phyloP scores from a whole-genome alignment of 1,284 basidiomycete genomes.

The Pholiota adiposa region DNA sequence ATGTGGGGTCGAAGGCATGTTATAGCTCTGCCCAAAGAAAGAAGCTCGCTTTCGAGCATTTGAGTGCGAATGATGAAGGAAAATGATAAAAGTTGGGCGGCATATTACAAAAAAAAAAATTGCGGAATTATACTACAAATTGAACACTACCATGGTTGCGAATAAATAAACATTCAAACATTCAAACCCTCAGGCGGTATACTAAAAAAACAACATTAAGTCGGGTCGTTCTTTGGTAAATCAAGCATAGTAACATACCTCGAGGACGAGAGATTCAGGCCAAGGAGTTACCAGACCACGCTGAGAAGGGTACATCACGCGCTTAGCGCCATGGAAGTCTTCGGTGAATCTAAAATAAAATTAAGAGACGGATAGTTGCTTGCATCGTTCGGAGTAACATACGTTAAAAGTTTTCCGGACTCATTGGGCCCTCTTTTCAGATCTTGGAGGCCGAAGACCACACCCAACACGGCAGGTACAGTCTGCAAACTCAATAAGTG shows the following conservation, averaged over 20 bases:
- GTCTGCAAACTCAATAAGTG: constrained; percentile 28
- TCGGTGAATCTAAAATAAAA: constrained; percentile 38
- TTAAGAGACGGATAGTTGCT: neutral
- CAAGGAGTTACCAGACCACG: constrained; percentile 40
- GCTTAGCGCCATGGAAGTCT: constrained; percentile 32
- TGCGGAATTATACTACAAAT: no score
- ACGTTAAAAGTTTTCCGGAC: constrained; percentile 50
- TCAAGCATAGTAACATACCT: constrained; percentile 31
- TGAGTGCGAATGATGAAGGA: no score
- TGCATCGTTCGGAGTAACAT: constrained; percentile 5
- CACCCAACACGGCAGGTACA: constrained; percentile 47
- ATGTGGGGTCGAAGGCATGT: no score
- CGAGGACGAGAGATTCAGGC: constrained; percentile 43
- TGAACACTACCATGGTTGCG: no score
- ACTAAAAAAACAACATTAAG: no score
- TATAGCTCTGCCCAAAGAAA: no score
- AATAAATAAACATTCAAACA: no score
- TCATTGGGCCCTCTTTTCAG: constrained; percentile 47
- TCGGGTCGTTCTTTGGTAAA: no score
- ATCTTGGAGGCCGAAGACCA: constrained; percentile 52
- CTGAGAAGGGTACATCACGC: constrained; percentile 37
- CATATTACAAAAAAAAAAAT: no score
- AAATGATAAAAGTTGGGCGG: no score
- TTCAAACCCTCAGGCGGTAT: no score
- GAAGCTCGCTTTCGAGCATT: no score